Base-by-base conservation (phyloP, 257 asterid species). In the Nemophila menziesii region DNA sequence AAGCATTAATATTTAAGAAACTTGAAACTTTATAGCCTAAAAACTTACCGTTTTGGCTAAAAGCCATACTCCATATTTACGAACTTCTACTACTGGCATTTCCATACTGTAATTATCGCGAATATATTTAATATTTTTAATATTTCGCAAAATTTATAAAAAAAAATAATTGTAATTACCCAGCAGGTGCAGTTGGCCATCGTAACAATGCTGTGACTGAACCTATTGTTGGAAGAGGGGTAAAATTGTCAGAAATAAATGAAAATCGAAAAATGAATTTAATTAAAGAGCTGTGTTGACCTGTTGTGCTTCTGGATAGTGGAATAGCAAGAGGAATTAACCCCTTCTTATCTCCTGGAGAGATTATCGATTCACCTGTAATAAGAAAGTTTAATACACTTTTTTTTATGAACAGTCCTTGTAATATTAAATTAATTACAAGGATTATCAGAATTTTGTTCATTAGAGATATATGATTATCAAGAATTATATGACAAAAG, bases 181-280 rank as follows among this genome's bases (percentile, higher is more conserved):
- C 87, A 60, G 73, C 36, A 21, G 96, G 98, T 56, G 98, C 92
- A 66, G 98, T 90, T 55, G 98, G 98, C 98, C 98, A 90, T 16
- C 96, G 79, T 57, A 90, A 57, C 72, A 89, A 61, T 20, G 96
- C 95, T 54, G 92, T 78, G 47, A 81, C 38, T 51, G 93, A 74
- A 64, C 93, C 98, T 89, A 58, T 14, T n/a, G n/a, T n/a, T n/a
- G n/a, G n/a, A n/a, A 15, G n/a, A 41, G 46, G 22, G 21, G 44
- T 11, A 18, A 2, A 40, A 41, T 13, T 13, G 13, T 19, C 18
- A 41, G 24, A 41, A 10, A 20, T 41, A 22, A 11, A 18, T 1
- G 22, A 42, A 44, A 36, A 19, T 22, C 37, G 18, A 39, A 33
- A 2, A 46, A 49, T 19, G 39, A 47, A 36, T 48, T 60, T 11